Conservation (phyloP, 345 rosid genomes). For the Brassica nigra region DNA sequence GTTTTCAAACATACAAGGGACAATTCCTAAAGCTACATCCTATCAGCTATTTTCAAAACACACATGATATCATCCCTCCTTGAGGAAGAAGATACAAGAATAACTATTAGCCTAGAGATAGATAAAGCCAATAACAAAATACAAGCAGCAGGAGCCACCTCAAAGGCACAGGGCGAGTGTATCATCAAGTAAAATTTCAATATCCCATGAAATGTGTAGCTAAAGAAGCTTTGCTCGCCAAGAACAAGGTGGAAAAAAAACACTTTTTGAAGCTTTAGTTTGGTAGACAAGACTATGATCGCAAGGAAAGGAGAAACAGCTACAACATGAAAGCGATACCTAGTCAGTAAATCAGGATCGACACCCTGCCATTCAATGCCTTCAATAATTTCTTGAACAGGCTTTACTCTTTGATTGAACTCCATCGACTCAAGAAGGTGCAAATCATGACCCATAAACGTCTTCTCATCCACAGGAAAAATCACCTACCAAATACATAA, state of each 20-base stretch:
- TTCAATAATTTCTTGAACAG: conserved; percentile 76
- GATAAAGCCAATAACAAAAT: conserved; percentile 4
- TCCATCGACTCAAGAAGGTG: conserved; percentile 87
- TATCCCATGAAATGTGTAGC: conserved; percentile 15
- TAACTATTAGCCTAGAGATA: conserved; percentile 15
- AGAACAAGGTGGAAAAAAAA: conserved; percentile 16
- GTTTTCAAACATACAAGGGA: conserved; percentile 26
- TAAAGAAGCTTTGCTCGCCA: conserved; percentile 20
- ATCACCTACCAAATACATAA: conserved; percentile 53
- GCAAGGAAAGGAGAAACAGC: conserved; percentile 13
- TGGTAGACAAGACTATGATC: not conserved
- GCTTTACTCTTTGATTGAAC: conserved; percentile 76
- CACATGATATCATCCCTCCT: conserved; percentile 12
- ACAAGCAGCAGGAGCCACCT: conserved; percentile 24
- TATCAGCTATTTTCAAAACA: conserved; percentile 21
- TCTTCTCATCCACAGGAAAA: conserved; percentile 55
- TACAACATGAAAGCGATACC: conserved; percentile 51
- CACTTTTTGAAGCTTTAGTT: not conserved
- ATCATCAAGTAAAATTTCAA: not conserved
- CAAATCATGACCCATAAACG: conserved; percentile 82
- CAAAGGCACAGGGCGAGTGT: conserved; percentile 10
- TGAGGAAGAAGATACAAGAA: conserved; percentile 9
- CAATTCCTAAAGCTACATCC: not conserved
- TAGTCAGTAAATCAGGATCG: conserved; percentile 88
- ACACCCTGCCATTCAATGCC: conserved; percentile 75